phyloP scores from a whole-genome alignment of 306 rosid genomes.

The Cicer judaicum region DNA sequence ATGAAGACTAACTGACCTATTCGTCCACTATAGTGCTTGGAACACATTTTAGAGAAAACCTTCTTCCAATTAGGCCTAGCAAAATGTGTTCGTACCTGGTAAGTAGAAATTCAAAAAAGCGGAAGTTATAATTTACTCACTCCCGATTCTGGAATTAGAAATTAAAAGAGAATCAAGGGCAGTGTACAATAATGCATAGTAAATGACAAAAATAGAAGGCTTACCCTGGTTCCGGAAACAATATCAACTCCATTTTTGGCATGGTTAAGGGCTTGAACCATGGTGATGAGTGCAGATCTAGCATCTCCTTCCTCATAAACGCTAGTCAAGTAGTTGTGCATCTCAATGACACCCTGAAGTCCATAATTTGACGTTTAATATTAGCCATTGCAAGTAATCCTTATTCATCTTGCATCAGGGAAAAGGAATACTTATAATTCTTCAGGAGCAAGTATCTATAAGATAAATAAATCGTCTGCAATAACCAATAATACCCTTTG shows the following conservation, averaged over 20 bases:
- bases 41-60: constrained; percentile 84
- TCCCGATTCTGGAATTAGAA: neutral
- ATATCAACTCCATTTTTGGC: constrained; percentile 98
- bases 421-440: constrained; percentile 25
- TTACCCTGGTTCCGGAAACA: constrained; percentile 95
- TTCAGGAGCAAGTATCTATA: constrained; percentile 34
- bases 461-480: constrained; percentile 17
- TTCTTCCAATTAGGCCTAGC: constrained; percentile 99
- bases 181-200: neutral
- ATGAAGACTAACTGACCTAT: constrained; percentile 68
- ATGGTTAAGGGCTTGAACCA: constrained; percentile 99
- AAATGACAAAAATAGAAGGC: constrained; percentile 29
- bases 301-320: constrained; percentile 99
- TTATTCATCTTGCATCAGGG: constrained; percentile 37
- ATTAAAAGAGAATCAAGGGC: constrained; percentile 28
- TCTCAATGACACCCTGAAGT: constrained; percentile 95
- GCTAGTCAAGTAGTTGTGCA: constrained; percentile 99
- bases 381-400: constrained; percentile 40
- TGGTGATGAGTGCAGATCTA: constrained; percentile 96
- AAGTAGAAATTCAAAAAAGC: constrained; percentile 32
- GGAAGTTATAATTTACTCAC: constrained; percentile 19
- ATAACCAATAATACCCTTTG: constrained; percentile 71
- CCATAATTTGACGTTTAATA: constrained; percentile 41
- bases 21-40: constrained; percentile 88
- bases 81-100: constrained; percentile 95